Percentiles rank a stretch among this genome's conserved stretches.
phyloP scores from a whole-genome alignment of 2,329 filamentous ascomycete genomes.

The Zymoseptoria crescenta region DNA sequence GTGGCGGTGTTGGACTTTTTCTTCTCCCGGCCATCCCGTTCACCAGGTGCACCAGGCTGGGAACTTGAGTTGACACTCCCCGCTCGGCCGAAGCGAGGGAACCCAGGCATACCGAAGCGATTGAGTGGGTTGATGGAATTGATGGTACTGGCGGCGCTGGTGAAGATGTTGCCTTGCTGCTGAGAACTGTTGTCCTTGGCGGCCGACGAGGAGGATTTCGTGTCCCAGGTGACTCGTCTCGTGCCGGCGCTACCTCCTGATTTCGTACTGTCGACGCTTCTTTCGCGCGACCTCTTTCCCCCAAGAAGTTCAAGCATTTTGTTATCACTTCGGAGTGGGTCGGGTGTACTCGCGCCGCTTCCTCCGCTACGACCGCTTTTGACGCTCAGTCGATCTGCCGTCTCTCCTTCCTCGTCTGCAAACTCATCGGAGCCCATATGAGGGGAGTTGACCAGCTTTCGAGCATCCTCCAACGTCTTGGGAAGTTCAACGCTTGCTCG shows the following conservation, averaged over 20 bases:
- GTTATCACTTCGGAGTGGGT: conserved; percentile 46
- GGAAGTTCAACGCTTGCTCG: conserved; percentile 47
- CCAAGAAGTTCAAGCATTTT: conserved; percentile 64
- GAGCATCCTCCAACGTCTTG: conserved; percentile 85
- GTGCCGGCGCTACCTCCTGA: conserved; percentile 52
- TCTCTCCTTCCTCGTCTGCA: conserved; percentile 24
- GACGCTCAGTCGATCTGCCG: conserved; percentile 28
- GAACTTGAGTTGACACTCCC: conserved; percentile 11
- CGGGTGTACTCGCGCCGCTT: conserved; percentile 24
- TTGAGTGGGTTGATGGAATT: conserved; percentile 32
- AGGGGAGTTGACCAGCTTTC: conserved; percentile 73
- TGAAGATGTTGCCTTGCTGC: conserved; percentile 6
- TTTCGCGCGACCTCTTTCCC: conserved; percentile 58
- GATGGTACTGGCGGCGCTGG: conserved; percentile 23
- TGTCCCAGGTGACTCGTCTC: conserved; percentile 21
- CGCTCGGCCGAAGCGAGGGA: conserved; percentile 29
- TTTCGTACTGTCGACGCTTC: conserved; percentile 64
- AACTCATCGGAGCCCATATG: conserved; percentile 20
- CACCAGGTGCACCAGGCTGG: conserved; percentile 14
- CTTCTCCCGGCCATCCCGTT: not conserved
- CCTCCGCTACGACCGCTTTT: conserved; percentile 21
- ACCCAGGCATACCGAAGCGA: conserved; percentile 28
- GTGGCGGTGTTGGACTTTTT: not conserved
- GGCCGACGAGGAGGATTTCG: conserved; percentile 8
- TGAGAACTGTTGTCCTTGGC: conserved; percentile 10